A percentile compares a stretch with the other conserved stretches of the same genome.
Conservation (phyloP, 176 grass and related monocot genomes). For the Paspalum vaginatum region DNA sequence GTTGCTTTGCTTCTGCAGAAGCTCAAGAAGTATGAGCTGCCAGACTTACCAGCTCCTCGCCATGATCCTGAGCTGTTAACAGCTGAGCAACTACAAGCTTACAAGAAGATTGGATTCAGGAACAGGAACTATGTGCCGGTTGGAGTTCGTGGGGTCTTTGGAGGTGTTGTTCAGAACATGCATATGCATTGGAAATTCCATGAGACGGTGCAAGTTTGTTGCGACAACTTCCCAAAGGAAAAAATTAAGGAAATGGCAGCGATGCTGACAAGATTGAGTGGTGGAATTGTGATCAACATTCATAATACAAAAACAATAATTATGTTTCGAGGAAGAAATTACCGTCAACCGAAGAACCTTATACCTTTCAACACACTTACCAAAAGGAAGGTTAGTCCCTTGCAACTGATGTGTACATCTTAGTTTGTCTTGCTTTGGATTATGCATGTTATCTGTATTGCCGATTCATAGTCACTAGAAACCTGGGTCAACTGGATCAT, state of each 20-base stretch:
- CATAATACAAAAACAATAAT: conserved; percentile 97
- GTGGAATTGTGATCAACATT: conserved; percentile 96
- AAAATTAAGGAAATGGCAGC: conserved; percentile 98
- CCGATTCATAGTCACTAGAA: too few species aligned
- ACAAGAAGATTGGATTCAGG: conserved; percentile 98
- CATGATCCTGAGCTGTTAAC: conserved; percentile 94
- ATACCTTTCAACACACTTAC: conserved; percentile 98
- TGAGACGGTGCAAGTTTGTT: conserved; percentile 96
- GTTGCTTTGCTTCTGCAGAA: conserved; percentile 92
- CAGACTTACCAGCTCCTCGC: conserved; percentile 78
- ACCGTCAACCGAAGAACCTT: conserved; percentile 97
- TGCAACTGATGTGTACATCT: conserved; percentile 20
- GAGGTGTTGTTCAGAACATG: conserved; percentile 99
- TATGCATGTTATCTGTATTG: not conserved
- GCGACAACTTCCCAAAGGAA: conserved; percentile 95
- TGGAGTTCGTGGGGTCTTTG: conserved; percentile 98
- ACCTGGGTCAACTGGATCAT: too few species aligned
- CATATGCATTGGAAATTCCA: conserved; percentile 99
- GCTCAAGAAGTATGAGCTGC: conserved; percentile 96
- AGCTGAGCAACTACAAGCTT: conserved; percentile 86
- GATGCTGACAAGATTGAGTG: conserved; percentile 93
- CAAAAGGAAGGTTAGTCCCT: conserved; percentile 83
- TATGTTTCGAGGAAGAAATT: conserved; percentile 97
- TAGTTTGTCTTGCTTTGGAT: conserved; percentile 15
- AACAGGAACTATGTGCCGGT: conserved; percentile 94